These are phyloP conservation scores for Polytrichum commune DNA, from an alignment of 225 moss, liverwort and hornwort species.

Conservation along the genomic window DNA sequence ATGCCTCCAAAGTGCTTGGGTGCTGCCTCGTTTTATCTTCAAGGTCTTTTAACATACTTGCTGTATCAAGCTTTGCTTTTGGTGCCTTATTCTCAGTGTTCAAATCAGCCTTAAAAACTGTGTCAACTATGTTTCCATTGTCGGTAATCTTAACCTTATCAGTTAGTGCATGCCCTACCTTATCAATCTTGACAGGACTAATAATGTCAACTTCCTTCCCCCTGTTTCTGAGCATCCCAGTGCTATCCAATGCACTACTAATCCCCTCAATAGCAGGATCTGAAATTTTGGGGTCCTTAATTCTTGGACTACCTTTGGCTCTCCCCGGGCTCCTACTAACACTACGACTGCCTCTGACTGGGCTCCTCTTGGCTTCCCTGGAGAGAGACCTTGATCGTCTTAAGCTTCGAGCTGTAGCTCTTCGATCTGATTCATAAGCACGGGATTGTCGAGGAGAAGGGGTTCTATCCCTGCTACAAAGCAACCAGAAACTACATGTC, in stretches of 20 bases:
- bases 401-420: conserved; percentile 47
- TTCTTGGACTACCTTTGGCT: conserved; percentile 38
- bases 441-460: conserved; percentile 61
- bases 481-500: too few species aligned
- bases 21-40: conserved; percentile 39
- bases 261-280: conserved; percentile 28
- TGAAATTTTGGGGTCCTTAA: conserved; percentile 43
- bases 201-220: conserved; percentile 14
- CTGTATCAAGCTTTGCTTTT: conserved; percentile 31
- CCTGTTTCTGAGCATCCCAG: conserved; percentile 9
- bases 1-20: conserved; percentile 22
- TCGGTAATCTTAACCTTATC: conserved; percentile 6
- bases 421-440: conserved; percentile 47
- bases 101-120: conserved; percentile 25
- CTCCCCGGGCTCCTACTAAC: conserved; percentile 44
- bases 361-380: conserved; percentile 55
- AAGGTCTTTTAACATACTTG: conserved; percentile 36
- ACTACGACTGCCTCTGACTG: conserved; percentile 44
- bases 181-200: conserved; percentile 12
- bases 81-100: conserved; percentile 35
- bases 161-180: conserved; percentile 2
- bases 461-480: conserved; percentile 44
- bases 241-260: conserved; percentile 14
- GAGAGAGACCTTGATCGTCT: conserved; percentile 67
- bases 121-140: conserved; percentile 18